Percentiles rank a stretch among this genome's conserved stretches.
phyloP scores from a whole-genome alignment of 768 basidiomycete genomes.

The Tulasnella calospora region DNA sequence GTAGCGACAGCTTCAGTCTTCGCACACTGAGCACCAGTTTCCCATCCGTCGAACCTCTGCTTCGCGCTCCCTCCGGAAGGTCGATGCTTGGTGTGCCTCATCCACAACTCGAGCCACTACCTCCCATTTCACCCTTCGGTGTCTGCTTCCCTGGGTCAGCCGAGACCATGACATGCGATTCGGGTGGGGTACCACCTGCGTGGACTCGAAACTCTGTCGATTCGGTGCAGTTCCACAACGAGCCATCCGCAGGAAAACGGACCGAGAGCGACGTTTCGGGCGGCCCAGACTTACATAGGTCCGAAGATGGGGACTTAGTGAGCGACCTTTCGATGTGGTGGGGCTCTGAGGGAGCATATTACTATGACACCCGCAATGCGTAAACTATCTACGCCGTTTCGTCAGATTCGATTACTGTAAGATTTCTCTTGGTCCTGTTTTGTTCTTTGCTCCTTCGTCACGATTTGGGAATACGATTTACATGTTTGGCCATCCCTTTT shows the following conservation, averaged over 20 bases:
- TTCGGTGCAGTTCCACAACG: neutral
- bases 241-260: neutral
- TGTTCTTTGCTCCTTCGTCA: neutral
- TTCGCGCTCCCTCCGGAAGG: neutral
- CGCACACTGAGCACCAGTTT: neutral
- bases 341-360: neutral
- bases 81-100: neutral
- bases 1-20: neutral
- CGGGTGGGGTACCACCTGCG: neutral
- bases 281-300: neutral
- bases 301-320: neutral
- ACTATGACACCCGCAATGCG: neutral
- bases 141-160: neutral
- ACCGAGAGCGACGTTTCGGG: neutral
- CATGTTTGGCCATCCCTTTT: neutral
- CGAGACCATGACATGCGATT: neutral
- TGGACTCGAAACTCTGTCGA: neutral
- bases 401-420: neutral
- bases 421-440: neutral
- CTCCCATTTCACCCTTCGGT: neutral
- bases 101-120: neutral
- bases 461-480: neutral
- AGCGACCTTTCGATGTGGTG: conserved; percentile 6
- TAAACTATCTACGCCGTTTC: neutral
- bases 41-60: neutral